phyloP scores from a whole-genome alignment of 257 asterid species.

The Sherardia arvensis region DNA sequence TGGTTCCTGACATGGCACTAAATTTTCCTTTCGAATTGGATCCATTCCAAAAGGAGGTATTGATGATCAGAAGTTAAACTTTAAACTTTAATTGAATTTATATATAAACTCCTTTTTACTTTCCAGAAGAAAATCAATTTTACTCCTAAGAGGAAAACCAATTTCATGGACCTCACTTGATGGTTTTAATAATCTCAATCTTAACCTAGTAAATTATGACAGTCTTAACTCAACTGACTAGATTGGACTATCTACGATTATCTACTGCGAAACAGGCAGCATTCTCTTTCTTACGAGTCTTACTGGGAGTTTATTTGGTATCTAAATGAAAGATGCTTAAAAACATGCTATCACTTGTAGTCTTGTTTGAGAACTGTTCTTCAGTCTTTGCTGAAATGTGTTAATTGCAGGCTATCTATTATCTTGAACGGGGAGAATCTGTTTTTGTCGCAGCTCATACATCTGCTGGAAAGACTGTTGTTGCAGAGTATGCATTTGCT shows the following conservation, averaged over 20 bases:
- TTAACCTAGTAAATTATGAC: background rate
- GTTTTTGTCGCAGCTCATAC: constrained; percentile 99
- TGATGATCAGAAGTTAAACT: constrained; percentile 4
- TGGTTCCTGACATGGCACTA: constrained; percentile 96
- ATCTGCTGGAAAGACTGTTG: constrained; percentile 97
- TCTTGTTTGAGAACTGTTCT: background rate
- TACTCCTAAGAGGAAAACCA: background rate
- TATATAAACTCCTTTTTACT: background rate
- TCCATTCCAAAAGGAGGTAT: constrained; percentile 96
- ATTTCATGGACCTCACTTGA: background rate
- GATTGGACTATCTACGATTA: background rate
- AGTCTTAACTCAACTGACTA: too few species aligned
- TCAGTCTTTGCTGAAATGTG: constrained; percentile 6
- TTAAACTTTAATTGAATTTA: background rate
- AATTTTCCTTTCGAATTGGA: constrained; percentile 88
- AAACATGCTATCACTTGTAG: background rate
- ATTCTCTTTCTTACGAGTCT: constrained; percentile 1
- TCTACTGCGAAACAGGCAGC: background rate
- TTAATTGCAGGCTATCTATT: constrained; percentile 70
- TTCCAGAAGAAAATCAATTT: background rate
- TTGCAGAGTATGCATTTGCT: constrained; percentile 98
- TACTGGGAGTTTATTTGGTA: background rate
- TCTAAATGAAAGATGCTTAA: background rate
- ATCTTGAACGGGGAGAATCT: constrained; percentile 94
- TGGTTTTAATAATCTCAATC: background rate